Percentiles rank a stretch among this genome's conserved stretches.
Conservation (phyloP, 306 rosid genomes). For the Acacia crassicarpa region DNA sequence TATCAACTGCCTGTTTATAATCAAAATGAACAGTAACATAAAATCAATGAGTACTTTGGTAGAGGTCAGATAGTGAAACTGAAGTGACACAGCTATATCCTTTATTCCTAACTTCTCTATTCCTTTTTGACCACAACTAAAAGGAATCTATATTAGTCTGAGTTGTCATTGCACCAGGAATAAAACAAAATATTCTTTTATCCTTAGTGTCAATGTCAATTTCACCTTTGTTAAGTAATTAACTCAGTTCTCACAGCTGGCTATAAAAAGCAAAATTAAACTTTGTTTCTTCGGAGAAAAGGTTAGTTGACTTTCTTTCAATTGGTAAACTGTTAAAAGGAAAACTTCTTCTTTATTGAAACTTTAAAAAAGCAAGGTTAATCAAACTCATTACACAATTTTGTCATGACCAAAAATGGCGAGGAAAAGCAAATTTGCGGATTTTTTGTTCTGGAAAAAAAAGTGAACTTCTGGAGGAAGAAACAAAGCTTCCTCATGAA, state of each 20-base stretch:
- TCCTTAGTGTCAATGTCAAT: background rate
- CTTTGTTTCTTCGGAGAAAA: background rate
- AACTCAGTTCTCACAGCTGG: background rate
- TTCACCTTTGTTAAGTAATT: background rate
- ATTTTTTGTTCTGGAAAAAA: background rate
- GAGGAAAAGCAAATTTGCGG: background rate
- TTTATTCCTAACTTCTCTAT: background rate
- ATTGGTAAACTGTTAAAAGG: background rate
- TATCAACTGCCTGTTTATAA: constrained; percentile 72
- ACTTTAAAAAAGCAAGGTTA: background rate
- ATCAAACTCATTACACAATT: background rate
- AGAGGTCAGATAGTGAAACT: constrained; percentile 14
- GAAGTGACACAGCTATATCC: constrained; percentile 1
- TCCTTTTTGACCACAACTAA: background rate
- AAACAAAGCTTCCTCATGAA: constrained; percentile 14
- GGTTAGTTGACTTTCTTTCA: background rate
- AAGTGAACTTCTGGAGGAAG: background rate
- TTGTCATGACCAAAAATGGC: background rate
- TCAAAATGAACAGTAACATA: constrained; percentile 23
- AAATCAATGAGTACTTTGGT: constrained; percentile 17
- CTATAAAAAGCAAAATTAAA: background rate
- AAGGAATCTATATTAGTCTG: background rate
- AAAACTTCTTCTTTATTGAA: background rate
- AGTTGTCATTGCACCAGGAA: background rate
- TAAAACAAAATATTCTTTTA: background rate